phyloP scores from a whole-genome alignment of 2,329 filamentous ascomycete species.

The Calonectria multiphialidica region DNA sequence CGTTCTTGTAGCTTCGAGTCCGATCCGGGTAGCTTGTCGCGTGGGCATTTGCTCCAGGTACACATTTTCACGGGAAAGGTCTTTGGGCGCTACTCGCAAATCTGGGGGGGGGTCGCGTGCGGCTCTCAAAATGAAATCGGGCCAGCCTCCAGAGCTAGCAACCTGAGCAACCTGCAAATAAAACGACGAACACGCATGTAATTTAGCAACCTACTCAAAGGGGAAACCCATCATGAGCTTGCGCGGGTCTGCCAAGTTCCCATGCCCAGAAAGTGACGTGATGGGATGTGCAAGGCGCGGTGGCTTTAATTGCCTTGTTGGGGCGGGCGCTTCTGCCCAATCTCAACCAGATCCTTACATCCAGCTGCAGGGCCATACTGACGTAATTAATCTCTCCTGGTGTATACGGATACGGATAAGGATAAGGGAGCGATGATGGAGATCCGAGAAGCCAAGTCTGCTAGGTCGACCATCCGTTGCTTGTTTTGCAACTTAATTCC shows the following conservation, averaged over 20 bases:
- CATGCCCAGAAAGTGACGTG: constrained; percentile 21
- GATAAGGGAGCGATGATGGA: constrained; percentile 21
- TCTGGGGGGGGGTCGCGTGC: not conserved
- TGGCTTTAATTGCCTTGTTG: constrained; percentile 21
- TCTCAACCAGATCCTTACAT: constrained; percentile 19
- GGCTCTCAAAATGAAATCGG: not conserved
- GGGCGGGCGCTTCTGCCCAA: constrained; percentile 14
- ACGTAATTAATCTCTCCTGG: constrained; percentile 20
- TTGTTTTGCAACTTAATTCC: not conserved
- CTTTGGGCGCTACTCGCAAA: not conserved
- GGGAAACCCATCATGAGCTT: not conserved
- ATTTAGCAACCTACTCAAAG: not conserved
- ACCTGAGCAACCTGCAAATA: not conserved
- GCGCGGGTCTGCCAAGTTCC: not conserved
- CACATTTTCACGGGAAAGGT: not conserved
- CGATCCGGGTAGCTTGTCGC: constrained; percentile 18
- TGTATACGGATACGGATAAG: constrained; percentile 18
- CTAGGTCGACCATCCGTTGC: not conserved
- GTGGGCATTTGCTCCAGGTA: constrained; percentile 1
- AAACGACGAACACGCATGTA: not conserved
- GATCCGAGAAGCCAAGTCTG: not conserved
- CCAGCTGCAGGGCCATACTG: constrained; percentile 11
- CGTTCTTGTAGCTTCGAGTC: not conserved
- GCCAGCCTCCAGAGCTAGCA: not conserved
- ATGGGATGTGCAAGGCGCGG: constrained; percentile 5